phyloP scores from a whole-genome alignment of 164 flowering plant species.

The Chloranthus sessilifolius region DNA sequence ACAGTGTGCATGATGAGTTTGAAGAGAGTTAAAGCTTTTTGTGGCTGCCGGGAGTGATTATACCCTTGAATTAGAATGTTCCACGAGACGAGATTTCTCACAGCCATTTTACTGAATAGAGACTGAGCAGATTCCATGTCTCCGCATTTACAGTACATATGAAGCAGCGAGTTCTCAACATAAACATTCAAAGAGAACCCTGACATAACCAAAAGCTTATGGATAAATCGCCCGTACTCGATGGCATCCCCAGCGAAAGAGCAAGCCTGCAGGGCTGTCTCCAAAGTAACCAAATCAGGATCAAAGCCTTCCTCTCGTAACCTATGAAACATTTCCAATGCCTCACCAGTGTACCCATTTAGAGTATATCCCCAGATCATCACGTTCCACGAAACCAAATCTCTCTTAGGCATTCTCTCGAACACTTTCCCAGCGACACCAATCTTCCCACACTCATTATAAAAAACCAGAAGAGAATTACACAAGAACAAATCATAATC shows the following conservation, averaged over 20 bases:
- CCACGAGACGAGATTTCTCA: slow-evolving; percentile 12
- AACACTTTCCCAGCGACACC: background rate
- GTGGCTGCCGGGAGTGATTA: background rate
- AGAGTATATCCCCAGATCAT: slow-evolving; percentile 6
- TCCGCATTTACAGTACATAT: slow-evolving; percentile 12
- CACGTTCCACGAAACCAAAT: slow-evolving; percentile 16
- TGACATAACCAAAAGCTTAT: slow-evolving; percentile 4
- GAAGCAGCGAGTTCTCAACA: slow-evolving; percentile 8
- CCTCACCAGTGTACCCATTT: slow-evolving; percentile 9
- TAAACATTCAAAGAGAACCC: slow-evolving; percentile 5
- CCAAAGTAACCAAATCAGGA: slow-evolving; percentile 11
- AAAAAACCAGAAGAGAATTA: slow-evolving; percentile 9
- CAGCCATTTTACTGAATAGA: slow-evolving; percentile 5
- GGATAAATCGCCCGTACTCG: slow-evolving; percentile 6
- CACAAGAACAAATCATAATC: slow-evolving; percentile 9
- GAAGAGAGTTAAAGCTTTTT: slow-evolving; percentile 4
- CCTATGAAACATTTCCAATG: slow-evolving; percentile 1
- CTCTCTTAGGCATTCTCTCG: slow-evolving; percentile 4
- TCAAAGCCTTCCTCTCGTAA: slow-evolving; percentile 7
- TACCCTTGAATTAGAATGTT: slow-evolving; percentile 10
- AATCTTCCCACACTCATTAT: slow-evolving; percentile 4
- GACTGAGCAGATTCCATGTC: background rate
- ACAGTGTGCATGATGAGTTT: background rate
- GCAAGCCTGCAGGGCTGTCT: slow-evolving; percentile 12
- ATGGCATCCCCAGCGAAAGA: slow-evolving; percentile 8